Conservation (phyloP, 225 moss, liverwort and hornwort genomes). For the Pleurozium schreberi region DNA sequence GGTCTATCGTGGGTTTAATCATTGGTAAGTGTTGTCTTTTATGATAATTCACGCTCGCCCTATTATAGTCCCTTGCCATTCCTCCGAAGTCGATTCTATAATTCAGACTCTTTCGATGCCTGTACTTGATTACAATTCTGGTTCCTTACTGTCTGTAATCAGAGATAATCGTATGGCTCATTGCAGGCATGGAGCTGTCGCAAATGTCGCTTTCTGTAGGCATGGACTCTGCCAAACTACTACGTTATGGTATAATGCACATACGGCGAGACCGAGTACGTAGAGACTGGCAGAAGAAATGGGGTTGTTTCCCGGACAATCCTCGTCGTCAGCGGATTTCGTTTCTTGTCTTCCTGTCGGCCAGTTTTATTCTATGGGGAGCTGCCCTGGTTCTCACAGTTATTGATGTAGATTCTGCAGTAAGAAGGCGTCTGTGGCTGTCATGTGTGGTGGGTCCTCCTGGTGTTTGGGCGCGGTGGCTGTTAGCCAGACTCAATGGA, state of each 20-base stretch:
- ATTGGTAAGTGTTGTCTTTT: conserved; percentile 40
- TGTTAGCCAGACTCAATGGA: conserved; percentile 74
- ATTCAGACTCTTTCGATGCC: neutral
- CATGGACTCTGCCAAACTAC: conserved; percentile 63
- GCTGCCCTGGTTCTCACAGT: conserved; percentile 37
- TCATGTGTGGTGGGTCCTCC: conserved; percentile 88
- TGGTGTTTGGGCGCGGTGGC: conserved; percentile 94
- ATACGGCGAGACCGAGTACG: conserved; percentile 11
- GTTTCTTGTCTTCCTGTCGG: conserved; percentile 26
- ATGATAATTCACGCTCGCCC: neutral
- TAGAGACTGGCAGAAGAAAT: conserved; percentile 20
- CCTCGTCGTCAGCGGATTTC: conserved; percentile 28
- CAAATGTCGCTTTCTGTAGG: conserved; percentile 73
- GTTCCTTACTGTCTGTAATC: neutral
- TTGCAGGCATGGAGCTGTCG: conserved; percentile 66
- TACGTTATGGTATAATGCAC: conserved; percentile 12
- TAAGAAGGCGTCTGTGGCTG: conserved; percentile 75
- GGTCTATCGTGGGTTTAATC: conserved; percentile 52
- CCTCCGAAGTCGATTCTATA: neutral
- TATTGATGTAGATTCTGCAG: conserved; percentile 25
- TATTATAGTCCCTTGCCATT: neutral
- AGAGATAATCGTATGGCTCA: neutral
- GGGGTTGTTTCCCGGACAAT: conserved; percentile 32
- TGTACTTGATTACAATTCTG: neutral
- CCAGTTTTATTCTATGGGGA: conserved; percentile 48